These are phyloP conservation scores for Phialocephala subalpina DNA, from an alignment of 2,329 filamentous ascomycete genomes.

Conservation along the genomic window DNA sequence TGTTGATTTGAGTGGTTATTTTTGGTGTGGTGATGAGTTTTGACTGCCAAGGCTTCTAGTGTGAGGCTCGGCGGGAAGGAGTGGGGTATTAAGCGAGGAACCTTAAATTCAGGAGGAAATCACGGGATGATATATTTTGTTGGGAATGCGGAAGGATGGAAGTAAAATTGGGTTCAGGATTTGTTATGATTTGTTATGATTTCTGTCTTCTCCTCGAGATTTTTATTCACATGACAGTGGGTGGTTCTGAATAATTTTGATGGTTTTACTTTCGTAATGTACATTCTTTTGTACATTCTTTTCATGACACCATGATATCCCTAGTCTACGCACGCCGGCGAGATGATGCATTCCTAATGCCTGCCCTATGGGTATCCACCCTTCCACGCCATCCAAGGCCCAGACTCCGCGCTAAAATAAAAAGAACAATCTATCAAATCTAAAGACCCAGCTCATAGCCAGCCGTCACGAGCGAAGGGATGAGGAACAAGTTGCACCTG, in stretches of 20 bases:
- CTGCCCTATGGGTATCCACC: constrained; percentile 16
- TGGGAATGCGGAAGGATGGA: neutral
- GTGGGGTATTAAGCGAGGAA: constrained; percentile 19
- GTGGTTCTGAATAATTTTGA: constrained; percentile 3
- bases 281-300: constrained; percentile 16
- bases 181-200: too few relatives aligned
- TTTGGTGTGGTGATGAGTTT: constrained; percentile 17
- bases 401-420: constrained; percentile 28
- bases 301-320: neutral
- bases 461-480: constrained; percentile 20
- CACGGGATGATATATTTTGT: neutral
- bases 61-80: constrained; percentile 31
- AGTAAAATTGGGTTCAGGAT: too few relatives aligned
- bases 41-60: constrained; percentile 28
- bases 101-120: constrained; percentile 14
- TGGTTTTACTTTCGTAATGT: constrained; percentile 11
- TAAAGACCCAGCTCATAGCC: constrained; percentile 21
- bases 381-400: constrained; percentile 13
- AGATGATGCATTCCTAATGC: constrained; percentile 8
- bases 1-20: constrained; percentile 15
- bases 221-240: neutral
- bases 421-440: constrained; percentile 1
- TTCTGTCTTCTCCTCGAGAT: neutral
- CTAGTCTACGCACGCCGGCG: constrained; percentile 25
- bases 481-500: constrained; percentile 4